phyloP scores from a whole-genome alignment of 257 asterid genomes.

The Cinchona pubescens region DNA sequence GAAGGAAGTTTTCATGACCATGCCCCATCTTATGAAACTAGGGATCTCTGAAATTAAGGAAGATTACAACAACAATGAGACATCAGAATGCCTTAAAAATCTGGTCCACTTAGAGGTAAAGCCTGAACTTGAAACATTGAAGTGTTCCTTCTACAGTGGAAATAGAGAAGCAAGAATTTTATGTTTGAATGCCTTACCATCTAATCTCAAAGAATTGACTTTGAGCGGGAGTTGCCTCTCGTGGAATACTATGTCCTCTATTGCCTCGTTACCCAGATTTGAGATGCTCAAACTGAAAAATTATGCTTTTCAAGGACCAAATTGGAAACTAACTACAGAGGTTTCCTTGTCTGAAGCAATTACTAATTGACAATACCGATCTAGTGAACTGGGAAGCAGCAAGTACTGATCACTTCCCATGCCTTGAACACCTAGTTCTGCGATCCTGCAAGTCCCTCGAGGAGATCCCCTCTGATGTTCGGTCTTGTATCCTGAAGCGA shows the following conservation, averaged over 20 bases:
- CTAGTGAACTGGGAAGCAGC: slow-evolving; percentile 8
- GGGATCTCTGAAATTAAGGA: slow-evolving; percentile 25
- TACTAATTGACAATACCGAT: slow-evolving; percentile 11
- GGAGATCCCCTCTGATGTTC: slow-evolving; percentile 4
- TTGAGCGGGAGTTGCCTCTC: slow-evolving; percentile 8
- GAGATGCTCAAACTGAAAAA: slow-evolving; percentile 18
- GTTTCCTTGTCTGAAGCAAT: slow-evolving; percentile 6
- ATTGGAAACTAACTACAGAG: slow-evolving; percentile 1
- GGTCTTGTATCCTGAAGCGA: neutral
- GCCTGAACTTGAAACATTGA: slow-evolving; percentile 6
- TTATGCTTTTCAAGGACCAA: slow-evolving; percentile 16
- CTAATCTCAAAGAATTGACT: neutral
- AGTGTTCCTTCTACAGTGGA: slow-evolving; percentile 5
- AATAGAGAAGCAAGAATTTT: neutral
- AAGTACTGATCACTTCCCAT: neutral
- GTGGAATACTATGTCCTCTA: slow-evolving; percentile 6
- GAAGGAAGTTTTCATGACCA: slow-evolving; percentile 7
- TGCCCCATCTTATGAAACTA: slow-evolving; percentile 31
- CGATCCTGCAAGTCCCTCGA: slow-evolving; percentile 1
- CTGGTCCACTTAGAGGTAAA: neutral
- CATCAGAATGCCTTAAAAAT: neutral
- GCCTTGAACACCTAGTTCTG: slow-evolving; percentile 3
- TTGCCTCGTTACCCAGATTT: slow-evolving; percentile 10
- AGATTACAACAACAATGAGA: neutral
- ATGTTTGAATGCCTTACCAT: neutral